phyloP scores from a whole-genome alignment of 192 early-diverging fungal species.

The Phlyctochytrium planicorne region DNA sequence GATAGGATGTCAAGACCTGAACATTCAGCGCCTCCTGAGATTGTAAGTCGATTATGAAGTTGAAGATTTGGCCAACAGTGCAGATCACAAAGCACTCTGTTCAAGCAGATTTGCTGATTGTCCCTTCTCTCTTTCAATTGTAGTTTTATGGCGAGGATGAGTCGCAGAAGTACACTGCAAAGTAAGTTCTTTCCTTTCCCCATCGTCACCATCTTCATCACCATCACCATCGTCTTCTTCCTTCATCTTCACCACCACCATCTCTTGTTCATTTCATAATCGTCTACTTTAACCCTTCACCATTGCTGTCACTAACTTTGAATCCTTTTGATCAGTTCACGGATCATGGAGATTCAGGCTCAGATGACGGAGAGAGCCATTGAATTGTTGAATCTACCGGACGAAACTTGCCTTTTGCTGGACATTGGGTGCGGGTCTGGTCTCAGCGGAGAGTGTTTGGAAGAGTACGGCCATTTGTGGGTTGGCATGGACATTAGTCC shows the following conservation, averaged over 20 bases:
- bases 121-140: not conserved
- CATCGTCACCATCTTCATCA: not conserved
- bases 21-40: constrained; percentile 94
- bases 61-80: too few species aligned
- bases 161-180: constrained; percentile 90
- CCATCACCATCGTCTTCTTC: not conserved
- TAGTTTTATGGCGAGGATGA: constrained; percentile 94
- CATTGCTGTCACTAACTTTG: not conserved
- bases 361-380: constrained; percentile 91
- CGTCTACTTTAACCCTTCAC: not conserved
- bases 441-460: constrained; percentile 89
- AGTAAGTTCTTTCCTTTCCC: constrained; percentile 48
- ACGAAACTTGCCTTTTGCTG: constrained; percentile 72
- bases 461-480: constrained; percentile 96
- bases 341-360: constrained; percentile 90
- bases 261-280: too few species aligned
- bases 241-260: too few species aligned
- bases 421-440: constrained; percentile 99
- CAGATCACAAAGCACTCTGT: too few species aligned
- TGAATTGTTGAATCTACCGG: constrained; percentile 84
- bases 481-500: constrained; percentile 95
- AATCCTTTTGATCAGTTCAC: constrained; percentile 61
- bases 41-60: constrained; percentile 62
- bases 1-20: constrained; percentile 88
- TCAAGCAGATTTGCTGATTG: too few species aligned